Base-by-base conservation (phyloP, 208 protist species). In the Paratrypanosoma confusum region DNA sequence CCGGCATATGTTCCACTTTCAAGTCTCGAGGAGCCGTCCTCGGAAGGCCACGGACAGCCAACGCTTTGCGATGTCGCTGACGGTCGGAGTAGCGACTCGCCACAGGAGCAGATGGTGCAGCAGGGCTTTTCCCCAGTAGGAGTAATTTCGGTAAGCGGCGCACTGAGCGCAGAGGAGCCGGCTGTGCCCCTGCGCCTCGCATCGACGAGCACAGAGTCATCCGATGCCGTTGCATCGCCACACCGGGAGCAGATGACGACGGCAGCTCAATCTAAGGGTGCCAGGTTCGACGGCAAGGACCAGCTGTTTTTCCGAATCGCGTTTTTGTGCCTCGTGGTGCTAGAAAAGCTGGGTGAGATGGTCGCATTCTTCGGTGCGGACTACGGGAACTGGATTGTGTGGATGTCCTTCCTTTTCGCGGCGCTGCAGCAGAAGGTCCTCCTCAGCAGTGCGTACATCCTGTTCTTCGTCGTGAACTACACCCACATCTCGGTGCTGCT, bases 401-500 rank as follows among this genome's bases (percentile, higher is more conserved):
- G 54, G 54, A 22, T 44, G 13, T n/a, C 38, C 5, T 33, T 61
- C 21, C 17, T 46, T 22, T 17, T 47, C 26, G 37, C 45, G 14
- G 44, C 54, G 2, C 44, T 24, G 24, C 20, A 29, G 50, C 38
- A 8, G 2, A 21, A 17, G 17, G 56, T 39, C 13, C 25, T 20
- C 17, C 25, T 63, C 18, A 37, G 13, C 26, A 39, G 47, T 7
- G 39, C 45, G 11, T 63, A 63, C 39, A 37, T 56, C 11, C 6
- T 57, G 4, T 63, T 63, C 24, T 56, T 63, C 21, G 14, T 63
- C 28, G 36, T 63, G 18, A 38, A 63, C 36, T 35, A 49, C 20
- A 48, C 43, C 6, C 40, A 48, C 17, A 24, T 63, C 25, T 41
- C 39, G 31, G 39, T 50, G 4, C 45, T 63, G 25, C 26, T 63